phyloP scores from a whole-genome alignment of 2,329 filamentous ascomycete species.

The Penicillium frequentans region DNA sequence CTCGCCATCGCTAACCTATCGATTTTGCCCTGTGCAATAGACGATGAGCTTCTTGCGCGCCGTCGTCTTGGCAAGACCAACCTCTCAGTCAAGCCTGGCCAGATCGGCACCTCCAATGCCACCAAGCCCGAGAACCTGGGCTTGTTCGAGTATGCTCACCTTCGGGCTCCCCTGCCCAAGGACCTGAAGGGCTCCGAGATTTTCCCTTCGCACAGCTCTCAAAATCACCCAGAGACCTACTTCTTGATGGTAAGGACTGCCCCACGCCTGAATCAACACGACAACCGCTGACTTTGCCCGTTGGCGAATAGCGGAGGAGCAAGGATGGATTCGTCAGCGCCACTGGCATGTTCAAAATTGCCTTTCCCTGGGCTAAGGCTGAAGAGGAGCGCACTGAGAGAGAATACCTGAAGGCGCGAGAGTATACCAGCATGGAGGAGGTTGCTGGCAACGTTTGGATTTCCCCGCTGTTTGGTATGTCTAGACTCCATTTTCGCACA shows the following conservation, averaged over 20 bases:
- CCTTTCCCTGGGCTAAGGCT: conserved; percentile 63
- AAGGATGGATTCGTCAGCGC: conserved; percentile 66
- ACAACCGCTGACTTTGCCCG: not conserved
- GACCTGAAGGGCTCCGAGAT: conserved; percentile 86
- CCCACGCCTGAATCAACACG: not conserved
- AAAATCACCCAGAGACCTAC: conserved; percentile 77
- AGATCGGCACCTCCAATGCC: conserved; percentile 68
- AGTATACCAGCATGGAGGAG: conserved; percentile 82
- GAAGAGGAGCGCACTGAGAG: conserved; percentile 61
- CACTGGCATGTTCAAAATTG: conserved; percentile 70
- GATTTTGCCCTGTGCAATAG: conserved; percentile 42
- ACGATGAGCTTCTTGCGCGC: conserved; percentile 73
- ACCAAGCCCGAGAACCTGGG: conserved; percentile 73
- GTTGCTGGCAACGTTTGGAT: conserved; percentile 98
- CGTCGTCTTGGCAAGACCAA: conserved; percentile 92
- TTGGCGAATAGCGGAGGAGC: conserved; percentile 56
- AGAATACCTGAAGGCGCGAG: conserved; percentile 77
- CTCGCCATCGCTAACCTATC: conserved; percentile 14
- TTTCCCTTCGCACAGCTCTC: conserved; percentile 70
- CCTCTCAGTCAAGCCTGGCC: conserved; percentile 76
- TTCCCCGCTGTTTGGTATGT: conserved; percentile 67
- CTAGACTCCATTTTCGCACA: not conserved
- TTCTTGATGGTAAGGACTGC: conserved; percentile 74
- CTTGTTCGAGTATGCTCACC: conserved; percentile 92
- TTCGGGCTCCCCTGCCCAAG: conserved; percentile 88